phyloP scores from a whole-genome alignment of 345 rosid genomes.

The Brassica cretica region DNA sequence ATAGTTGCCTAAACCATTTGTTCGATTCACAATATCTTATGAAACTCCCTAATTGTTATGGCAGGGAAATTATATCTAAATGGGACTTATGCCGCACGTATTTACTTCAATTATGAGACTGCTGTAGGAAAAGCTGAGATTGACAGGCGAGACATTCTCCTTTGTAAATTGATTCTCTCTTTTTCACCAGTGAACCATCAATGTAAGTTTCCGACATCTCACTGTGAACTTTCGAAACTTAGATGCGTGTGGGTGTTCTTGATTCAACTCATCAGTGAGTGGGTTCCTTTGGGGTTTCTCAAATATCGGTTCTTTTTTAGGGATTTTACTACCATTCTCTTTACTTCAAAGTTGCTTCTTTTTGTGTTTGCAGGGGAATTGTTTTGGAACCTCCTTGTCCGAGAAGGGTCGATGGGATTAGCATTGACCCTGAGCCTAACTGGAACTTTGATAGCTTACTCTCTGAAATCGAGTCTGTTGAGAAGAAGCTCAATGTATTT shows the following conservation, averaged over 20 bases:
- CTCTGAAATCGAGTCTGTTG: no score
- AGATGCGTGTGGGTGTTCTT: not conserved
- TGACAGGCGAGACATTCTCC: not conserved
- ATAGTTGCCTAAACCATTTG: no score
- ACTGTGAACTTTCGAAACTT: not conserved
- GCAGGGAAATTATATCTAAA: no score
- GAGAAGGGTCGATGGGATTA: slow-evolving; percentile 53
- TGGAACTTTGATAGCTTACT: slow-evolving; percentile 70
- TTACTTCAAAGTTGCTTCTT: not conserved
- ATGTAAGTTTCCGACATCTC: slow-evolving; percentile 18
- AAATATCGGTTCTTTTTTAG: not conserved
- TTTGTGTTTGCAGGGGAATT: slow-evolving; percentile 51
- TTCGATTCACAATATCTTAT: no score
- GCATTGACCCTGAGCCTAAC: slow-evolving; percentile 70
- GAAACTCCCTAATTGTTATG: no score
- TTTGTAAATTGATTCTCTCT: no score
- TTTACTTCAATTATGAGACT: no score
- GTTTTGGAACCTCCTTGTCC: slow-evolving; percentile 68
- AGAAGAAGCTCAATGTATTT: no score
- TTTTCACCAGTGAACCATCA: not conserved
- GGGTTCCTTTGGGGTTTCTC: not conserved
- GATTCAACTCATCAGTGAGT: not conserved
- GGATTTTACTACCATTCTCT: not conserved
- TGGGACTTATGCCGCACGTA: no score
- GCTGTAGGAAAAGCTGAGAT: no score